Base-by-base conservation (phyloP, 495 filamentous ascomycete genomes). In the Annulohypoxylon nitens region DNA sequence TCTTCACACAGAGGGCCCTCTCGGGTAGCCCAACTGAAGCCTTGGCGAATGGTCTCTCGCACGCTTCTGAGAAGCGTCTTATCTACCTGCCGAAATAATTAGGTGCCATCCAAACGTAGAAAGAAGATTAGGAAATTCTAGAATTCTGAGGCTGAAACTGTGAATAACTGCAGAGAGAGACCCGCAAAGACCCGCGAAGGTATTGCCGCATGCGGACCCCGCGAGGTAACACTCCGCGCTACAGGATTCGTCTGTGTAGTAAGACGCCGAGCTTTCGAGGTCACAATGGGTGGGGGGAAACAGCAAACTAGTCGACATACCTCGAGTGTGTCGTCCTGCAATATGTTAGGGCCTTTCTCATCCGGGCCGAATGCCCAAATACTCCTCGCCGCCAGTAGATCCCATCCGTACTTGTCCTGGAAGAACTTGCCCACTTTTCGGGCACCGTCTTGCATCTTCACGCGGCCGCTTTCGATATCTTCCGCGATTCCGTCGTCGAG, bases 361-460 rank as follows among this genome's bases (percentile, higher is more conserved):
- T 98, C 95, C 23, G 96, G 97, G 1, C 96, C 96, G 83, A 99
- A 99, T 11, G 97, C 97, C 96, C 96, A 99, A 76, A 99, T 97
- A 79, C 94, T 97, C 78, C 96, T 87, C 33, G 92, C 92, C 12
- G 96, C 95, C 48, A 99, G 88, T 67, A 97, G 88, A 83, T 99
- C 96, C 93, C 95, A 99, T 69, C 93, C 95, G 77, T 98, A 97
- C 74, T 94, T 97, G 54, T 97, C 93, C 81, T 98, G 94, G 79
- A 99, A 98, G 84, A 96, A 98, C 75, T 95, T 94, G 67, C 94
- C 97, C 20, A 96, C 94, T 80, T 93, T 94, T 59, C 97, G 90
- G 51, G 95, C 92, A 2, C 96, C 94, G 79, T 97, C 96, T 76
- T 92, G 94, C 83, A 99, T 97, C 69, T 85, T 93, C 70, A 99